These are phyloP conservation scores for Amniculicola lignicola DNA, from an alignment of 495 filamentous ascomycete genomes.

Conservation along the genomic window DNA sequence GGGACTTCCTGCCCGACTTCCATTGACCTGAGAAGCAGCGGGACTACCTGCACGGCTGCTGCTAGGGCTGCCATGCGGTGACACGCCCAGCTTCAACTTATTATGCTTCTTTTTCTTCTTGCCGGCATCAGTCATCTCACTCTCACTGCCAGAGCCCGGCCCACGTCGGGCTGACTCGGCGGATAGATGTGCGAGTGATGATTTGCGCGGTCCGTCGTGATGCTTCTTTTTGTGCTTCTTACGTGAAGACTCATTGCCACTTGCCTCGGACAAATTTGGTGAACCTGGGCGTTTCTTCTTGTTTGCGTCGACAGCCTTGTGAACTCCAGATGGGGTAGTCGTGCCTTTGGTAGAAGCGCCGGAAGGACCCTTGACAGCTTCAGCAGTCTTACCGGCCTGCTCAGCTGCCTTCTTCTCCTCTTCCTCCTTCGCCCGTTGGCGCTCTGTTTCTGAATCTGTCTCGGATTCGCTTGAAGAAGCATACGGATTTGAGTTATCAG, in stretches of 20 bases:
- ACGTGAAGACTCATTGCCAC: conserved; percentile 81
- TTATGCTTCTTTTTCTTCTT: conserved; percentile 64
- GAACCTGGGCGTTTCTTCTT: conserved; percentile 85
- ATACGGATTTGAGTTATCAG: conserved; percentile 74
- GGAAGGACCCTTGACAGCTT: conserved; percentile 38
- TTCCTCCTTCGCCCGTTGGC: conserved; percentile 54
- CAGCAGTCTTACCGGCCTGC: conserved; percentile 49
- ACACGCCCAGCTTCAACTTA: conserved; percentile 46
- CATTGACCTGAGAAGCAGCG: conserved; percentile 50
- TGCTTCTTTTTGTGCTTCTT: conserved; percentile 83
- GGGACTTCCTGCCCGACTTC: conserved; percentile 45
- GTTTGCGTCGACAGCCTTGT: conserved; percentile 36
- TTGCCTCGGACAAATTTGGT: conserved; percentile 80
- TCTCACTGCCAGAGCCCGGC: conserved; percentile 72
- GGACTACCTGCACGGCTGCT: conserved; percentile 41
- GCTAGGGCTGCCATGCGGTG: conserved; percentile 45
- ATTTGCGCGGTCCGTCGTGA: conserved; percentile 48
- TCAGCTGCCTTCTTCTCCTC: conserved; percentile 70
- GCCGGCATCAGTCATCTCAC: conserved; percentile 72
- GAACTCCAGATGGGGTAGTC: conserved; percentile 69
- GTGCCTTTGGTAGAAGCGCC: conserved; percentile 59
- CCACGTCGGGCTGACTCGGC: conserved; percentile 50
- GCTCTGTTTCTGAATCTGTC: conserved; percentile 31
- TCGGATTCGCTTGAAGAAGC: conserved; percentile 41
- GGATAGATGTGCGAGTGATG: conserved; percentile 42